Evolutionary conservation across 345 rosid species (phyloP).

Genomic region (Hibiscus trionum): DNA sequence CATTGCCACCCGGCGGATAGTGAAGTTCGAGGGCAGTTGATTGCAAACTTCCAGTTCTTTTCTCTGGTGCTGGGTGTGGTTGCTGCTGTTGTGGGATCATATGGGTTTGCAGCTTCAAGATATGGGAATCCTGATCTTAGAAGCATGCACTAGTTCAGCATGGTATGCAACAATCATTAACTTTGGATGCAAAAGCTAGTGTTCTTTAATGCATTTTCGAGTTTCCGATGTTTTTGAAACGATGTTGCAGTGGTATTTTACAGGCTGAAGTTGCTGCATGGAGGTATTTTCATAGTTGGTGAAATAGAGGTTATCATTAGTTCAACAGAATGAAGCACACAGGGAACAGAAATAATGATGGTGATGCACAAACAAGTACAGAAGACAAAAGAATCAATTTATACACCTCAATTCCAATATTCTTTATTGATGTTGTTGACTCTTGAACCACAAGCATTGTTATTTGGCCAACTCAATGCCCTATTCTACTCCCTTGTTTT

Average conservation of each 20-base stretch:
- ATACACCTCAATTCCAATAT: neutral
- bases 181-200: neutral
- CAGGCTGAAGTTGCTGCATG: neutral
- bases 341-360: neutral
- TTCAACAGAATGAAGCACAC: neutral
- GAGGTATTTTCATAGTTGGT: neutral
- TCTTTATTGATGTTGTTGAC: neutral
- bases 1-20: conserved; percentile 44
- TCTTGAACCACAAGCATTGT: neutral
- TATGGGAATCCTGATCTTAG: conserved; percentile 27
- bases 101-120: conserved; percentile 54
- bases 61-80: conserved; percentile 55
- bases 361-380: neutral
- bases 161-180: conserved; percentile 8
- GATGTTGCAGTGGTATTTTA: neutral
- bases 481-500: neutral
- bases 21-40: conserved; percentile 67
- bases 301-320: neutral
- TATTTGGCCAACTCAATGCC: no score
- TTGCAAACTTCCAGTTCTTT: conserved; percentile 82
- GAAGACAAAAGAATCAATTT: neutral
- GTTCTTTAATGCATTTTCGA: neutral
- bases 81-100: conserved; percentile 48
- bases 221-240: neutral
- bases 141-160: conserved; percentile 22